phyloP scores from a whole-genome alignment of 106 monocot species.

The Dioscorea dumetorum region DNA sequence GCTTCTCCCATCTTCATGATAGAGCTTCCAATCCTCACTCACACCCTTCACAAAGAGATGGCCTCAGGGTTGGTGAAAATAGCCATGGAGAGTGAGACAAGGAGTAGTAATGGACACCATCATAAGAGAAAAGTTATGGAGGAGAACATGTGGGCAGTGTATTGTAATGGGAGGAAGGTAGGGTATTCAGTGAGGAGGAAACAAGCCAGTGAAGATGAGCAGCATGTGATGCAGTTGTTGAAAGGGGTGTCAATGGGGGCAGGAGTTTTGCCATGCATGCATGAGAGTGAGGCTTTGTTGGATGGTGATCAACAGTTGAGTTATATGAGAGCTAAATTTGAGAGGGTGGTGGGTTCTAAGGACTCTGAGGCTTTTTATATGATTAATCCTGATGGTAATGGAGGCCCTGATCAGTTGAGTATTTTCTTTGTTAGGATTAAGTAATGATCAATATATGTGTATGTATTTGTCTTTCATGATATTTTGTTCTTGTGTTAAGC shows the following conservation, averaged over 20 bases:
- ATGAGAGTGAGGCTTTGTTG: not conserved
- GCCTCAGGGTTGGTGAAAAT: slow-evolving; percentile 44
- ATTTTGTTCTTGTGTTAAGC: too few species aligned
- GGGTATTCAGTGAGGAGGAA: slow-evolving; percentile 59
- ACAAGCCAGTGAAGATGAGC: slow-evolving; percentile 42
- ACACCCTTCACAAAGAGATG: slow-evolving; percentile 58
- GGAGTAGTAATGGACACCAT: not conserved
- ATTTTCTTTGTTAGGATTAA: slow-evolving; percentile 65
- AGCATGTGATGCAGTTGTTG: slow-evolving; percentile 55
- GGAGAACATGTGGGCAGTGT: slow-evolving; percentile 68
- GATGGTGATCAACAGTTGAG: slow-evolving; percentile 42
- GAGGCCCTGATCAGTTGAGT: slow-evolving; percentile 50
- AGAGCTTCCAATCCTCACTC: slow-evolving; percentile 66
- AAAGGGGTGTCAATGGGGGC: slow-evolving; percentile 77
- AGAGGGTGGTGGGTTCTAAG: slow-evolving; percentile 68
- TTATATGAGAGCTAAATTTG: slow-evolving; percentile 56
- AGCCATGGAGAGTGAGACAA: slow-evolving; percentile 67
- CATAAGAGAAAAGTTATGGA: slow-evolving; percentile 46
- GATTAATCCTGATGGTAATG: slow-evolving; percentile 52
- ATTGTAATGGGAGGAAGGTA: slow-evolving; percentile 64
- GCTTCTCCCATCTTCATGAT: slow-evolving; percentile 59
- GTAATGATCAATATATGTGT: slow-evolving; percentile 10
- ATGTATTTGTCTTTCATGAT: too few species aligned
- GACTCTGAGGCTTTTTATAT: slow-evolving; percentile 66
- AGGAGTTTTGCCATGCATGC: slow-evolving; percentile 46